Evolutionary conservation across 139 green algal species (phyloP), one percentile per base, ranked within the genome.

Genomic region (Dunaliella primolecta): DNA sequence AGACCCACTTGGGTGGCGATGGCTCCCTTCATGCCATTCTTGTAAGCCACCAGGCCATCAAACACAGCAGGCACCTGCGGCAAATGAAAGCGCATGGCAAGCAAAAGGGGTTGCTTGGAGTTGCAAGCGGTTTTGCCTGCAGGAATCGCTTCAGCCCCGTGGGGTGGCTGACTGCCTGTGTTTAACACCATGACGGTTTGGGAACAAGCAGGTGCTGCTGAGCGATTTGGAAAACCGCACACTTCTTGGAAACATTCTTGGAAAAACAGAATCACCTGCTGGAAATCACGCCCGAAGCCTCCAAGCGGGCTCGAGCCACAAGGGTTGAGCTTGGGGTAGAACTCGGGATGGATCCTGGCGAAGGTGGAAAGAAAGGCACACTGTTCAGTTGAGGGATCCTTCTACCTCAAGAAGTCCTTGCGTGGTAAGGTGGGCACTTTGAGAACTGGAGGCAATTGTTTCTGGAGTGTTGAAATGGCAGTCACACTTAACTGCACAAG

Each of bases 1-100:
- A 89, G 33, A 36, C 90, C 90, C 0, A 89, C 78, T 81, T 89
- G 83, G 2, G 90, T 92, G 29, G 85, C 87, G 25, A 94, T 87
- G 0, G 87, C 81, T 79, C 92, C 87, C 83, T 94, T 94, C 81
- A 93, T 87, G 34, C 91, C 92, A 81, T 95, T 95, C 85, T 93
- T 93, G 87, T 95, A 95, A 24, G 82, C 25, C 3, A 85, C 75
- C 25, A 94, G 71, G 23, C 86, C 84, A 3, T 87, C 36, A 77
- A 93, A 93, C 1, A 87, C 83, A 33, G 90, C 88, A 1, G 88
- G 88, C 33, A 85, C 57, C 72, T 84, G 83, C 56, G 71, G 56
- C 3, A 38, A 46, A 7, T 56, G 20, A 31, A 23, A 20, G 20
- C 56, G 20, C 20, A 72, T 72, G 56, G 56, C 56, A 29, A 23